Base-by-base conservation (phyloP, 345 rosid genomes). In the Sapria himalayana region DNA sequence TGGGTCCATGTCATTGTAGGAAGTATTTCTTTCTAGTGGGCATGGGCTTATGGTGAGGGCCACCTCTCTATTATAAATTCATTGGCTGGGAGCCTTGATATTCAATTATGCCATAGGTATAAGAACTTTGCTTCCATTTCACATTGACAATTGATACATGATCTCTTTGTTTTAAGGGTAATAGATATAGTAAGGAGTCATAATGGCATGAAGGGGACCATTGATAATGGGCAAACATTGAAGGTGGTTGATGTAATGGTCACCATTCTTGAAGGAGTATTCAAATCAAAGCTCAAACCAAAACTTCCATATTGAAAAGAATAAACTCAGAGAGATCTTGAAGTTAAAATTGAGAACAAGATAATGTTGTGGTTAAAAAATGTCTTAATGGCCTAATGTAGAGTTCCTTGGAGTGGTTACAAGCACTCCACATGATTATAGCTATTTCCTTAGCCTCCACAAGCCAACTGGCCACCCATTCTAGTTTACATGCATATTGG, bases 11-110 rank as follows among this genome's bases (percentile, higher is more conserved):
- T 24, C 52, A 31, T 35, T 47, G 29, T 71, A 89, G 95, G 98
- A 89, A 66, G 95, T 59, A 29, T 54, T 82, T 46, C 64, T 89
- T 21, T 91, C 93, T 15, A 93, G 98, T 50, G 98, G 98, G 35
- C 98, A 89, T 10, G 98, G 93, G 24, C 81, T 89, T 40, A 89
- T 89, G 98, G 95, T 89, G 20, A 67, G 98, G 98, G 98, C 34
- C 82, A 89, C 58, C 73, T 72, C 23, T 92, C 95, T 48, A 93
- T 89, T 9, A 73, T 89, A 52, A 82, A 82, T 63, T 76, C 98
- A 27, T 80, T 89, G 34, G 81, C 95, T 29, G 79, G 82, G 62
- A 95, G 95, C 29, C 76, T 89, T 23, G 92, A 89, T 59, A 66
- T 89, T 42, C 84, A 84, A 39, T 50, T 89, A 51, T 57, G 62